Evolutionary conservation across 352 stramenopile genomes (phyloP), one percentile per base, ranked within the genome.

Genomic region (Saprolegnia diclina): DNA sequence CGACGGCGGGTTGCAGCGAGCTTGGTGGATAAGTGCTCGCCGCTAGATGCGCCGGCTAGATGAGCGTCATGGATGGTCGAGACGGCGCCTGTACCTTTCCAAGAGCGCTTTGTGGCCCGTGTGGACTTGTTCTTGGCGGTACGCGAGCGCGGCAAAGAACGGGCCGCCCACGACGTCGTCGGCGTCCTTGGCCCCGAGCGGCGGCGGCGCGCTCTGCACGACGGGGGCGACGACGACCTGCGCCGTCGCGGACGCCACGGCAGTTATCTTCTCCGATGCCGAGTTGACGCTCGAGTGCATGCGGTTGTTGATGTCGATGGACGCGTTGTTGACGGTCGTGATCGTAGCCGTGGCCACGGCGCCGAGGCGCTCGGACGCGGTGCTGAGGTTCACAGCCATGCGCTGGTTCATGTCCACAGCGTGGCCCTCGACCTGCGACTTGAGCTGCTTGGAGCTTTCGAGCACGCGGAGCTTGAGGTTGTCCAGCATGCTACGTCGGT

Each of bases 391-490:
- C 18, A 69, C 54, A 18, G 26, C 40, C 63, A 61, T 69, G 22
- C 48, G 45, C 50, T 69, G 63, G 50, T 69, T 69, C 63, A 69
- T 69, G 19, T 69, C 63, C 3, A 52, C 63, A 16, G 42, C 37
- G 18, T 69, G 63, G 19, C 54, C 63, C 29, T 69, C 63, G 11
- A 69, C 42, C 21, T 29, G 38, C 19, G n/a, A 46, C 63, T 69
- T 69, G 45, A 69, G 63, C 46, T 69, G 63, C 50, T 69, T 69
- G 19, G 29, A 24, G 4, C 63, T 24, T 53, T 69, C 63, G n/a
- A 69, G 45, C n/a, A 69, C 32, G 24, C 63, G 63, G 9, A 54
- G 21, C 63, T 69, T 69, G 1, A 69, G 26, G 18, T 37, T 38
- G 18, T 52, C 63, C 38, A 69, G 46, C 63, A 69, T 69, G 22